These are phyloP conservation scores for Sordaria brevicollis DNA, from an alignment of 495 filamentous ascomycete genomes.

Conservation along the genomic window DNA sequence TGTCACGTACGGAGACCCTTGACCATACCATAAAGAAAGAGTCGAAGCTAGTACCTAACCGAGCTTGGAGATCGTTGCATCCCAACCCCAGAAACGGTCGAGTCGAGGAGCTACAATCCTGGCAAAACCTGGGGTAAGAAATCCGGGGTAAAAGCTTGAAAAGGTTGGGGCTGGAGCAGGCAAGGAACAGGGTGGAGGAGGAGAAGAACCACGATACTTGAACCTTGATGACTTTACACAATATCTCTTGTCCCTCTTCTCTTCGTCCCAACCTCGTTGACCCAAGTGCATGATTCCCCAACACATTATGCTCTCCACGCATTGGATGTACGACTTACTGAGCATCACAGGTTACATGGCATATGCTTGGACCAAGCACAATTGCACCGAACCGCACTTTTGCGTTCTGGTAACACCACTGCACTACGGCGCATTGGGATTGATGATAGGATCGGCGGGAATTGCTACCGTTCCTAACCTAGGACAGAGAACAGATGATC, in stretches of 20 bases:
- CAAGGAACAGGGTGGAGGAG: background rate
- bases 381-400: background rate
- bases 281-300: background rate
- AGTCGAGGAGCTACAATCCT: background rate
- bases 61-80: background rate
- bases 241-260: background rate
- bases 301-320: background rate
- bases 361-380: background rate
- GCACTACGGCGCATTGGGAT: background rate
- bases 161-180: background rate
- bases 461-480: background rate
- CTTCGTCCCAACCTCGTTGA: background rate
- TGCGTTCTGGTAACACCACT: background rate
- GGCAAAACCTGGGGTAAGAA: background rate
- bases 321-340: background rate
- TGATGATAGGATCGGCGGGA: background rate
- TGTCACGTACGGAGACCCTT: background rate
- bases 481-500: background rate
- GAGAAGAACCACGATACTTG: background rate
- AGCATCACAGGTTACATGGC: background rate
- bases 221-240: background rate
- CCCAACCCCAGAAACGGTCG: background rate
- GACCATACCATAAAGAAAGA: background rate
- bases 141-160: background rate
- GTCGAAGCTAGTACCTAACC: background rate